A percentile compares a stretch with the other conserved stretches of the same genome.
Conservation (phyloP, 306 rosid genomes). For the Rubus idaeus region DNA sequence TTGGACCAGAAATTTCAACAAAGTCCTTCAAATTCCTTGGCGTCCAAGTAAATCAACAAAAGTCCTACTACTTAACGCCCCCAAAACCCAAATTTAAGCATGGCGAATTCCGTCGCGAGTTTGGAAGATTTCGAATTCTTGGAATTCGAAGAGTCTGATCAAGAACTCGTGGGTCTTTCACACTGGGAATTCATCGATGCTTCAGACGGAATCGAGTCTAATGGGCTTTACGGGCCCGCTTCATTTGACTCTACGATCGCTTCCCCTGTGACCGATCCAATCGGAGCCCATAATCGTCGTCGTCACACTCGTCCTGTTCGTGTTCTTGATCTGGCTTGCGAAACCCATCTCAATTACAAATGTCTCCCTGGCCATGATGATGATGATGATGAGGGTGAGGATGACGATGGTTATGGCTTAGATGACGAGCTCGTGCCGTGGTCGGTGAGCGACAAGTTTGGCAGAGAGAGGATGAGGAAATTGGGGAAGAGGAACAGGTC, state of each 20-base stretch:
- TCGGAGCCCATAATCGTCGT: background rate
- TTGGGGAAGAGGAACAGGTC: conserved; percentile 80
- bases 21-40: background rate
- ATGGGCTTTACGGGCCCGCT: background rate
- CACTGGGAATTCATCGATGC: conserved; percentile 55
- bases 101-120: background rate
- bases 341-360: background rate
- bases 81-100: too few relatives aligned
- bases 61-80: too few relatives aligned
- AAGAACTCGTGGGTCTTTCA: conserved; percentile 24
- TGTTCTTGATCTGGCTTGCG: background rate
- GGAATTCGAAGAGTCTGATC: conserved; percentile 34
- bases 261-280: conserved; percentile 13
- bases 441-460: conserved; percentile 58
- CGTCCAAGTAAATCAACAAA: background rate
- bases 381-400: conserved; percentile 23
- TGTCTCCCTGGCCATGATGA: background rate
- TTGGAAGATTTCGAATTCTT: conserved; percentile 46
- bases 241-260: conserved; percentile 7
- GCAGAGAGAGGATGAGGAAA: conserved; percentile 87
- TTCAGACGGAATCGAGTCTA: background rate
- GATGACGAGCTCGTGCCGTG: conserved; percentile 85
- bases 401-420: conserved; percentile 31
- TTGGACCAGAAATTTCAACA: too few relatives aligned
- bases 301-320: background rate